A percentile compares a stretch with the other conserved stretches of the same genome.
phyloP scores from a whole-genome alignment of 1,284 basidiomycete genomes.

The Thelephora terrestris region DNA sequence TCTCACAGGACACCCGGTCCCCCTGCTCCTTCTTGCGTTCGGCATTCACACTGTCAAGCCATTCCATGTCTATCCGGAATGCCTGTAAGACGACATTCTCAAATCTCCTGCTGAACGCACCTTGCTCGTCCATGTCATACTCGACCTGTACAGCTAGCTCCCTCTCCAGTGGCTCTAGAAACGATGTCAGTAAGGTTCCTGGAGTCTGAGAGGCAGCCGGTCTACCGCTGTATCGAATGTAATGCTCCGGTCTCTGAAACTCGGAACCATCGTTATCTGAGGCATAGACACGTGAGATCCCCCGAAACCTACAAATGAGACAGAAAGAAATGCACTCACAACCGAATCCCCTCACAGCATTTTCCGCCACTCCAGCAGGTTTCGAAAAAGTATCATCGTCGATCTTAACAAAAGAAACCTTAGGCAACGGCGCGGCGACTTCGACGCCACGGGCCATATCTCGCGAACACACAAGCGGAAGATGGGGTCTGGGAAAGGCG shows the following conservation, averaged over 20 bases:
- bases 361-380: slow-evolving; percentile 25
- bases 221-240: slow-evolving; percentile 84
- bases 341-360: slow-evolving; percentile 22
- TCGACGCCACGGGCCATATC: slow-evolving; percentile 27
- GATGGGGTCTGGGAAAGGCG: not conserved
- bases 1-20: slow-evolving; percentile 72
- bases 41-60: slow-evolving; percentile 82
- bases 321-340: slow-evolving; percentile 15
- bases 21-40: slow-evolving; percentile 77
- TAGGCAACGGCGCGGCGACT: slow-evolving; percentile 37
- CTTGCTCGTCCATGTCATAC: slow-evolving; percentile 99
- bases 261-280: slow-evolving; percentile 74
- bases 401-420: slow-evolving; percentile 50
- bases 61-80: slow-evolving; percentile 70
- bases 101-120: slow-evolving; percentile 28
- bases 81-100: not conserved
- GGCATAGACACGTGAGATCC: not conserved
- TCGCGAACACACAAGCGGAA: not conserved
- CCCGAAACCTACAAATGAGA: slow-evolving; percentile 1
- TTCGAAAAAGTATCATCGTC: slow-evolving; percentile 47
- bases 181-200: not conserved
- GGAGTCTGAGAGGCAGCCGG: not conserved
- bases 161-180: slow-evolving; percentile 80
- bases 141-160: slow-evolving; percentile 92
- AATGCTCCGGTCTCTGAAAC: slow-evolving; percentile 73